These are phyloP conservation scores for Phytopythium mirpurense DNA, from an alignment of 352 stramenopile genomes.

Conservation along the genomic window DNA sequence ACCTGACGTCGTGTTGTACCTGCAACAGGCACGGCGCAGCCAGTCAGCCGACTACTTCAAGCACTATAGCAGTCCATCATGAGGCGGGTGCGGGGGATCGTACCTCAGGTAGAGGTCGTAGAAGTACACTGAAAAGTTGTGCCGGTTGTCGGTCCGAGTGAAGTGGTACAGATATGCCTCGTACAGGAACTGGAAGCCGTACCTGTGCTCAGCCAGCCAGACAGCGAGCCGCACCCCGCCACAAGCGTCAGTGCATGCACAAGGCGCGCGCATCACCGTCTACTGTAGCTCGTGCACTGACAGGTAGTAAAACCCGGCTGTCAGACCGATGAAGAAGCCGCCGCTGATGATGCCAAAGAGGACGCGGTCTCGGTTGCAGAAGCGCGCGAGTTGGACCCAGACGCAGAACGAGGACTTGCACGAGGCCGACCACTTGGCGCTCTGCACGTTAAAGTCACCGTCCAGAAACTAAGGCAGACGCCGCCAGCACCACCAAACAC, in stretches of 20 bases:
- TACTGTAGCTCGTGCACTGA: slow-evolving; percentile 33
- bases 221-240: neutral
- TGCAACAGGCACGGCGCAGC: slow-evolving; percentile 8
- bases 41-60: neutral
- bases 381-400: slow-evolving; percentile 38
- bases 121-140: slow-evolving; percentile 99
- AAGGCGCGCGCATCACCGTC: neutral
- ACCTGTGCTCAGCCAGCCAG: slow-evolving; percentile 23
- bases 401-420: slow-evolving; percentile 50
- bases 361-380: slow-evolving; percentile 71
- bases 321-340: slow-evolving; percentile 82
- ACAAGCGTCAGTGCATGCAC: neutral
- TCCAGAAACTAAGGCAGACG: slow-evolving; percentile 53
- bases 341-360: slow-evolving; percentile 89
- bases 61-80: too few relatives aligned
- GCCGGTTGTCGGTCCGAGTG: slow-evolving; percentile 96
- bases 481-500: neutral
- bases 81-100: slow-evolving; percentile 3
- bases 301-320: slow-evolving; percentile 76
- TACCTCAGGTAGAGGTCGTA: slow-evolving; percentile 98
- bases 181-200: slow-evolving; percentile 92
- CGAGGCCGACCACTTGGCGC: slow-evolving; percentile 37
- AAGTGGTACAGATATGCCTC: slow-evolving; percentile 99
- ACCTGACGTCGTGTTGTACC: slow-evolving; percentile 75
- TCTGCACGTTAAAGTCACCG: slow-evolving; percentile 43